phyloP scores from a whole-genome alignment of 192 early-diverging fungal species.

The Podila horticola region DNA sequence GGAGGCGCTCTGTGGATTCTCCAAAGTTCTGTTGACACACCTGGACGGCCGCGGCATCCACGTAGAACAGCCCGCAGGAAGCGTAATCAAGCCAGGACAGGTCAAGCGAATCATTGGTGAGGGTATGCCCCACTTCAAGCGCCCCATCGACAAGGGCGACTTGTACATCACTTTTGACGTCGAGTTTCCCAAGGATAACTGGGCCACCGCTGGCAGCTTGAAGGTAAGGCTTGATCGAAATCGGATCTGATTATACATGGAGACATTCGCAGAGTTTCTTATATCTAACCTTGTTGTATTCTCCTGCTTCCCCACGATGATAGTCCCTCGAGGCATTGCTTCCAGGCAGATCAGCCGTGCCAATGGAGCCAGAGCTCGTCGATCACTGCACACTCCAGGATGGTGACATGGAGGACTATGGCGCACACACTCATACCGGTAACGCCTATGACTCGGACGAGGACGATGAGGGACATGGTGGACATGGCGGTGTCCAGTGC shows the following conservation, averaged over 20 bases:
- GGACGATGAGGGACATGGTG: conserved; percentile 40
- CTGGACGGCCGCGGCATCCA: conserved; percentile 88
- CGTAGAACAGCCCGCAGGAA: conserved; percentile 85
- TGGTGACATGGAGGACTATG: conserved; percentile 59
- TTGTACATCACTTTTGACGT: conserved; percentile 90
- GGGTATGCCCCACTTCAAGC: conserved; percentile 91
- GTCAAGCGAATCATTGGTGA: conserved; percentile 86
- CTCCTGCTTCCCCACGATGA: not conserved
- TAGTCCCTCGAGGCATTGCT: conserved; percentile 50
- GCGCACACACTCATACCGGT: conserved; percentile 44
- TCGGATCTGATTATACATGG: no score
- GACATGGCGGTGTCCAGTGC: conserved; percentile 54
- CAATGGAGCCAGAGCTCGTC: conserved; percentile 56
- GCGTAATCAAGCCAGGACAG: conserved; percentile 88
- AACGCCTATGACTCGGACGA: conserved; percentile 66
- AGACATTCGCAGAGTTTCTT: not conserved
- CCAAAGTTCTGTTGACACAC: conserved; percentile 80
- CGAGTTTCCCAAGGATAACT: conserved; percentile 78
- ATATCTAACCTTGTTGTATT: not conserved
- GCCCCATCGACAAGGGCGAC: conserved; percentile 82
- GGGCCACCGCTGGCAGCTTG: conserved; percentile 47
- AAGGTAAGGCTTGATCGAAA: conserved; percentile 11
- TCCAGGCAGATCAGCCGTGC: conserved; percentile 3
- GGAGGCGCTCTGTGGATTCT: conserved; percentile 94
- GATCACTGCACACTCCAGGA: conserved; percentile 57